Conservation (phyloP, 106 monocot species). For the Gastrodia elata region DNA sequence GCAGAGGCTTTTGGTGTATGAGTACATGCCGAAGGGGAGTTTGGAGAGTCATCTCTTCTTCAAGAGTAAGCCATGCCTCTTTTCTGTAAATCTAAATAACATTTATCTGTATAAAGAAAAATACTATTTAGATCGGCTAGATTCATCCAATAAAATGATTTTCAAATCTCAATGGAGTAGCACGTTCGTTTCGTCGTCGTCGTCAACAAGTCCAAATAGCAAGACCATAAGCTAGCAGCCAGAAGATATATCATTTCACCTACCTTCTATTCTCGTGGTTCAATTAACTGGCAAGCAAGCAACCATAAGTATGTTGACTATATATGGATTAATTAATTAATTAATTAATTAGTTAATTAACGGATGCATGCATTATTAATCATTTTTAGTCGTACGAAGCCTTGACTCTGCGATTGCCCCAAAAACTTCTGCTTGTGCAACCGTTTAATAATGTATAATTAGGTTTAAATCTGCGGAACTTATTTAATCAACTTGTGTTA, state of each 20-base stretch:
- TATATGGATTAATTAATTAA: not conserved
- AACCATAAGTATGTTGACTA: too few species aligned
- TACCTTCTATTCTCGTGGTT: too few species aligned
- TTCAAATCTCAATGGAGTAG: not conserved
- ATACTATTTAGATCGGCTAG: not conserved
- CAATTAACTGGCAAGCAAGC: not conserved
- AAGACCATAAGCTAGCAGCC: too few species aligned
- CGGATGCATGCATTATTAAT: not conserved
- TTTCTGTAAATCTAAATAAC: not conserved
- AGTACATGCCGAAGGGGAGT: constrained; percentile 45
- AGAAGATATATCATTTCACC: too few species aligned
- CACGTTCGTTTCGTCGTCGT: too few species aligned
- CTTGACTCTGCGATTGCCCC: not conserved
- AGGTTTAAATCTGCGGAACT: not conserved
- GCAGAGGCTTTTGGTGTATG: constrained; percentile 51
- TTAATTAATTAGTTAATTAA: not conserved
- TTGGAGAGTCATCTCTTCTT: constrained; percentile 54
- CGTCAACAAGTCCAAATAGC: too few species aligned
- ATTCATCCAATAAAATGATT: not conserved
- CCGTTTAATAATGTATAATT: not conserved
- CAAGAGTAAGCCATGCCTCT: constrained; percentile 17
- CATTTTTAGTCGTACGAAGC: not conserved
- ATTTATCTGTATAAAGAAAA: not conserved
- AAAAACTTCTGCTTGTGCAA: not conserved
- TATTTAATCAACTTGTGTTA: not conserved